Base-by-base conservation (phyloP, 495 filamentous ascomycete genomes). In the Alectoria sarmentosa region DNA sequence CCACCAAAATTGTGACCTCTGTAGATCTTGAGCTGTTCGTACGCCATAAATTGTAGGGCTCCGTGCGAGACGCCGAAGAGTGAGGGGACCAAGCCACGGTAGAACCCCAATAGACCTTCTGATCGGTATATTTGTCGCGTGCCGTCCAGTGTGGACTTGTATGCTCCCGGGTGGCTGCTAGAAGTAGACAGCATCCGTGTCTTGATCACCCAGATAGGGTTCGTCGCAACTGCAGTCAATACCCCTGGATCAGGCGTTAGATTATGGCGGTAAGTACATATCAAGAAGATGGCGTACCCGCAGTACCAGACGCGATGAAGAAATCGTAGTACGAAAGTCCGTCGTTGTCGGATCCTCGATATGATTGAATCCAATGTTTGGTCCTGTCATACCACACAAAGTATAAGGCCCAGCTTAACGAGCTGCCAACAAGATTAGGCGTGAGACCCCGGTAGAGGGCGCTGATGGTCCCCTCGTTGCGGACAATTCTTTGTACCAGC, bases 201-300 rank as follows among this genome's bases (percentile, higher is more conserved):
- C 75, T 98, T 98, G 73, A 99, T 84, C 9, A 99, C 94, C 94
- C 94, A 99, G 71, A 99, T 88, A 7, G 94, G 94, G 72, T 99
- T 99, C 58, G 95, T 98, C 66, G 89, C 77, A 34, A 92, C 72
- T 42, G 90, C 88, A 8, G 91, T 93, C 26, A 89, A 69, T 38
- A 81, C 72, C n/a, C 86, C 86, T 84, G 58, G 32, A 13, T 19
- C 8, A 41, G 13, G 13, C 3, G 23, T 60, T 37, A 65, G 30
- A 30, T 38, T 23, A 30, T 60, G 19, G 5, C 15, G 26, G 3
- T 36, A 37, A 34, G 41, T 21, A 36, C 32, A 11, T 49, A n/a
- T 38, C 32, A 30, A 38, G 56, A 34, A 52, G 28, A 46, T 26
- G 57, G 41, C 69, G 48, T 75, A 82, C 91, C 91, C 62, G 91